Percentiles rank a stretch among this genome's conserved stretches.
Conservation (phyloP, 1,284 basidiomycete genomes). For the Moesziomyces globuligerus region DNA sequence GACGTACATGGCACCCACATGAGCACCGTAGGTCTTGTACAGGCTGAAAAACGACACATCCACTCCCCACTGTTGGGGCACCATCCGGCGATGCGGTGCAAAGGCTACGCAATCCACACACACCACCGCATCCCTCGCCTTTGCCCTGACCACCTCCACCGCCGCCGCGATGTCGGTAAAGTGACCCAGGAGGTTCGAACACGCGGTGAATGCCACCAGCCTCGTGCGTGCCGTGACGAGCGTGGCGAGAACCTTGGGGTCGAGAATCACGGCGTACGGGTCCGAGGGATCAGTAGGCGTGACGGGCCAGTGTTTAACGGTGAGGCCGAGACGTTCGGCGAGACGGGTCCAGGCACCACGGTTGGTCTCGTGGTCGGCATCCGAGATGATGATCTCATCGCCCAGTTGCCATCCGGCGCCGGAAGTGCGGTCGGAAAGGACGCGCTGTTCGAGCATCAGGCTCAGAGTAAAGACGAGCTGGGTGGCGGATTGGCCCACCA, state of each 20-base stretch:
- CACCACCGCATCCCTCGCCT: conserved; percentile 73
- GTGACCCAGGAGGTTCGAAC: conserved; percentile 80
- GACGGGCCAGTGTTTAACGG: conserved; percentile 75
- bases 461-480: conserved; percentile 33
- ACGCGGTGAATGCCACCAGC: conserved; percentile 78
- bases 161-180: conserved; percentile 71
- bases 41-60: conserved; percentile 79
- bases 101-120: conserved; percentile 81
- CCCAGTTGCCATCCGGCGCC: conserved; percentile 74
- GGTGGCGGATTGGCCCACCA: conserved; percentile 71
- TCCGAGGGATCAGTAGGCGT: conserved; percentile 67
- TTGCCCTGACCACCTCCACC: conserved; percentile 67
- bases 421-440: conserved; percentile 52
- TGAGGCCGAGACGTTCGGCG: conserved; percentile 73
- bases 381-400: conserved; percentile 77
- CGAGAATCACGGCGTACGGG: conserved; percentile 75
- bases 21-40: conserved; percentile 83
- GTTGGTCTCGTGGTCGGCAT: conserved; percentile 83
- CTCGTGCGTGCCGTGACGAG: conserved; percentile 76
- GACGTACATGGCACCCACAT: conserved; percentile 76
- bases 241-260: conserved; percentile 73
- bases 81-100: conserved; percentile 77
- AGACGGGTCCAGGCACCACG: conserved; percentile 81
- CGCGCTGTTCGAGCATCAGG: conserved; percentile 32
- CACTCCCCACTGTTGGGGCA: conserved; percentile 73